Percentiles rank a stretch among this genome's conserved stretches.
These are phyloP conservation scores for Camptophora hylomeconis DNA, from an alignment of 2,329 filamentous ascomycete genomes.

Conservation along the genomic window DNA sequence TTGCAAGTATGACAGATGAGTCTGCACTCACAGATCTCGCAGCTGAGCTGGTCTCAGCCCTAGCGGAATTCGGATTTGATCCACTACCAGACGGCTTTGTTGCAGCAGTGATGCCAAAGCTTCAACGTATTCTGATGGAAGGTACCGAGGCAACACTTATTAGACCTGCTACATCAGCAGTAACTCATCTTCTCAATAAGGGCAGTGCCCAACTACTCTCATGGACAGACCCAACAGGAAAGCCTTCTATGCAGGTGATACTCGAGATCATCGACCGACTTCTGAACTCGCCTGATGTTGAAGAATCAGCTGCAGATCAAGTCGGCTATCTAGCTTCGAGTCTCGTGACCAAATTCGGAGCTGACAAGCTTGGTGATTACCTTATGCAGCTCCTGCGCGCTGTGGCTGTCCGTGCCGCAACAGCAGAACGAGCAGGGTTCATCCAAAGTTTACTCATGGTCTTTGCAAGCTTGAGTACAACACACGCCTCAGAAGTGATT, in stretches of 20 bases:
- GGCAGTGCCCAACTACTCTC: slow-evolving; percentile 80
- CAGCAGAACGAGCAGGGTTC: slow-evolving; percentile 72
- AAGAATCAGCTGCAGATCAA: slow-evolving; percentile 89
- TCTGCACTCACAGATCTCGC: slow-evolving; percentile 76
- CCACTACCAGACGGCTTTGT: slow-evolving; percentile 82
- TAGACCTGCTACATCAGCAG: slow-evolving; percentile 69
- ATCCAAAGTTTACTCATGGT: slow-evolving; percentile 94
- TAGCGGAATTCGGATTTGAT: slow-evolving; percentile 70
- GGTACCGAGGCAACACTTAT: slow-evolving; percentile 81
- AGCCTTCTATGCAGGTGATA: slow-evolving; percentile 75
- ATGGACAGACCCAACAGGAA: slow-evolving; percentile 69
- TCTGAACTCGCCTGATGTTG: slow-evolving; percentile 67
- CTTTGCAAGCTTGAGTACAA: slow-evolving; percentile 78
- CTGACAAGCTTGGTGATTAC: slow-evolving; percentile 80
- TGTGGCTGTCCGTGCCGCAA: slow-evolving; percentile 71
- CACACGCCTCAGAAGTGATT: slow-evolving; percentile 77
- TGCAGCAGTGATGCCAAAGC: slow-evolving; percentile 70
- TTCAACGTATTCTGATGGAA: slow-evolving; percentile 68
- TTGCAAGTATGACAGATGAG: slow-evolving; percentile 73
- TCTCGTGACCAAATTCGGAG: slow-evolving; percentile 87
- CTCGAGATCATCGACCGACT: slow-evolving; percentile 78
- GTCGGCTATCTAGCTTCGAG: slow-evolving; percentile 89
- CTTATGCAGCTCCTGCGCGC: slow-evolving; percentile 77
- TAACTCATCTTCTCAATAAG: slow-evolving; percentile 81
- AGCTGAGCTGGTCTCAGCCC: slow-evolving; percentile 65